Evolutionary conservation across 163 green algal species (phyloP).

Genomic region (Chlamydomonas reinhardtii): DNA sequence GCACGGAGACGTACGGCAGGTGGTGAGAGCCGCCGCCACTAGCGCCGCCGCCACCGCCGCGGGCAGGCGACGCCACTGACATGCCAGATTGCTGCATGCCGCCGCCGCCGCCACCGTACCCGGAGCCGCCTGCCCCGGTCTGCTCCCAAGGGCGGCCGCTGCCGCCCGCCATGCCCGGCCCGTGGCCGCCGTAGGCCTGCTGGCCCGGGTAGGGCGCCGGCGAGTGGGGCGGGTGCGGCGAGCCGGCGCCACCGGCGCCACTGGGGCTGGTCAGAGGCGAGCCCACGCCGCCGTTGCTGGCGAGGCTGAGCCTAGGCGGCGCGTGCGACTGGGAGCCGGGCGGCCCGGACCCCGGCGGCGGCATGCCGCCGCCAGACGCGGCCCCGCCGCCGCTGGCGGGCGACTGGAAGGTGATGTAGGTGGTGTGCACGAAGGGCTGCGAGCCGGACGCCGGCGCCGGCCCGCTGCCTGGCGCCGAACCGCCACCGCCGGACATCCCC

Average conservation of each 20-base stretch:
- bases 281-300: background rate
- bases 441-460: background rate
- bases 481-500: too few species aligned
- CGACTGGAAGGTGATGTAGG: slow-evolving; percentile 23
- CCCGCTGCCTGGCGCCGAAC: too few species aligned
- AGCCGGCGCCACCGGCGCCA: background rate
- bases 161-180: too few species aligned
- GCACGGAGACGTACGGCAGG: background rate
- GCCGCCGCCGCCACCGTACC: background rate
- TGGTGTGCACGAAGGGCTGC: background rate
- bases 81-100: background rate
- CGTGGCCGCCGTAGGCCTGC: background rate
- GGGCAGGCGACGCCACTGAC: background rate
- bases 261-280: background rate
- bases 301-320: slow-evolving; percentile 11
- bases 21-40: background rate
- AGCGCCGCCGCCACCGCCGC: too few species aligned
- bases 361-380: too few species aligned
- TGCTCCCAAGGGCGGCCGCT: slow-evolving; percentile 1
- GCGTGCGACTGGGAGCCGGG: background rate
- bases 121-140: background rate
- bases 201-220: background rate
- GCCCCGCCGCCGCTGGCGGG: background rate
- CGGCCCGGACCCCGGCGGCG: too few species aligned
- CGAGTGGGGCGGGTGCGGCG: background rate